Percentiles rank a stretch among this genome's conserved stretches.
Conservation (phyloP, 441 rosid species). For the Pelargonium citronellum region DNA sequence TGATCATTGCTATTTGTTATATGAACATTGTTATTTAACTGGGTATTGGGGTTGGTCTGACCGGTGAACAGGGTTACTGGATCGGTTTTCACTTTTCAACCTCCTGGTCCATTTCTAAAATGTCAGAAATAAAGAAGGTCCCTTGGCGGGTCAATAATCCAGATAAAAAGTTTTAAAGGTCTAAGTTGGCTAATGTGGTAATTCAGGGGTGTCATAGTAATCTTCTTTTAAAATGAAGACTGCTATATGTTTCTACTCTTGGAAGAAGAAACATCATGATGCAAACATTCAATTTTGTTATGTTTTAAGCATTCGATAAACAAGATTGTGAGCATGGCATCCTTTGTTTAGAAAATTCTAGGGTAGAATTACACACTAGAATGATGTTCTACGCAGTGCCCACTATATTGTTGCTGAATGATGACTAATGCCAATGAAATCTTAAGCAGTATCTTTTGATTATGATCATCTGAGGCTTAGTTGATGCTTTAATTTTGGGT, state of each 20-base stretch:
- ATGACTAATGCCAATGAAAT: background rate
- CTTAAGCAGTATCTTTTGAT: background rate
- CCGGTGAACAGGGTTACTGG: no score
- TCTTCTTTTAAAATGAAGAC: background rate
- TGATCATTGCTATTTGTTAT: constrained; percentile 15
- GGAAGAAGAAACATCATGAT: background rate
- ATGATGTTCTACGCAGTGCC: background rate
- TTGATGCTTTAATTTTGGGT: constrained; percentile 1
- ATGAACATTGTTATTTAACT: background rate
- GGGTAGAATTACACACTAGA: no score
- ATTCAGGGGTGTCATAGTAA: background rate
- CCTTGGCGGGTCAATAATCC: background rate
- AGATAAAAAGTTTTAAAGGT: background rate
- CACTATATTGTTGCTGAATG: background rate
- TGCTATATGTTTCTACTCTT: background rate
- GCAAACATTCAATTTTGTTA: background rate
- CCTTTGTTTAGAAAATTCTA: no score
- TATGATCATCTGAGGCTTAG: constrained; percentile 6
- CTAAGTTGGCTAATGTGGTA: background rate
- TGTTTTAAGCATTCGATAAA: no score
- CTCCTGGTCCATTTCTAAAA: no score
- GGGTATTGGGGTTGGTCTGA: background rate
- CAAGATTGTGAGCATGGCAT: no score
- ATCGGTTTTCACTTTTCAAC: no score
- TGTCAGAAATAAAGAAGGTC: background rate